Evolutionary conservation across 306 rosid genomes (phyloP), one percentile per base, ranked within the genome.

Genomic region (Albizia julibrissin): DNA sequence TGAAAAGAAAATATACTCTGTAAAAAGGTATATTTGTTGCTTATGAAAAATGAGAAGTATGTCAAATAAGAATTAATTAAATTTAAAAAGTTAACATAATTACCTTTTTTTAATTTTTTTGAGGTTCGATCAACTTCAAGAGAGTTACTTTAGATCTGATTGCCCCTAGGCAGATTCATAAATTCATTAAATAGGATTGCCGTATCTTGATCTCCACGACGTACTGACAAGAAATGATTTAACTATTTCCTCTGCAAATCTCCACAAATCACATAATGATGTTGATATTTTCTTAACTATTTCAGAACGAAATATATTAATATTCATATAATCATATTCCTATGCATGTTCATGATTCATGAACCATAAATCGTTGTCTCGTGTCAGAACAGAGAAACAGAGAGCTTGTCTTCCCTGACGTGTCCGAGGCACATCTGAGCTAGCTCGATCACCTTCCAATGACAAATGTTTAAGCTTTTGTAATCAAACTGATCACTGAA

Each of bases 121-220:
- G 18, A 7, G 44, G 76, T 62, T 75, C 80, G 67, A 84, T 82
- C 84, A 72, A 44, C 29, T 75, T 74, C 22, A 8, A 66, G 84
- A 79, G 58, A 62, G 75, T 72, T 79, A 81, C 88, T 79, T 70
- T 27, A 56, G 33, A 79, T 74, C 89, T 69, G 15, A 73, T 46
- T 75, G n/a, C 70, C 54, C 42, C 33, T 9, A n/a, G 70, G 31
- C 75, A 74, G 39, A 64, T 44, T 54, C 74, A 61, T 54, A 58
- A n/a, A n/a, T n/a, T n/a, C n/a, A n/a, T n/a, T n/a, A n/a, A n/a
- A 50, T 65, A 54, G 80, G 33, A 83, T 77, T 56, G 75, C 77
- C 81, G 54, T 43, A 74, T 52, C 69, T 80, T 73, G 68, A 77
- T 83, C 83, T 77, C 27, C 50, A 37, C 21, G 49, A 40, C 74